Percentiles rank a stretch among this genome's conserved stretches.
Evolutionary conservation across 179 eudicot species (phyloP).

Genomic region (Spergularia azorica): DNA sequence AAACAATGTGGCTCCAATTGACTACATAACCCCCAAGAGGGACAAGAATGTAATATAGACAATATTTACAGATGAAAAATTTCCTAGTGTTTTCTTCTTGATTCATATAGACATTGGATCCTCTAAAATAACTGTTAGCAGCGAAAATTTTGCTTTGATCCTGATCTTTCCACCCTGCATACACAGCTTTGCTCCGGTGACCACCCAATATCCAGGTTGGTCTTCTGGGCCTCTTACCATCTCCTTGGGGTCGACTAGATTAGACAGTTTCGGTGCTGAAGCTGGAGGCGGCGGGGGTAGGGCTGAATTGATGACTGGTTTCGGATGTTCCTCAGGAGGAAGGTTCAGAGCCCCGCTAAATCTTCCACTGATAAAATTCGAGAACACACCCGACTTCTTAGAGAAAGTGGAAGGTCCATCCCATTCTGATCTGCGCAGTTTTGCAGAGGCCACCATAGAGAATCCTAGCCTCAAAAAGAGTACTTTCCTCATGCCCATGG

Average conservation of each 20-base stretch:
- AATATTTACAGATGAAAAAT: conserved; percentile 23
- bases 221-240: conserved; percentile 91
- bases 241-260: conserved; percentile 77
- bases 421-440: conserved; percentile 72
- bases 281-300: conserved; percentile 82
- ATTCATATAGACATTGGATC: conserved; percentile 40
- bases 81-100: not conserved
- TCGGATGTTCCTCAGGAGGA: conserved; percentile 44
- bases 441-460: conserved; percentile 68
- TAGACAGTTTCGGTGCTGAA: conserved; percentile 60
- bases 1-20: not conserved
- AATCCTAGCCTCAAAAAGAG: conserved; percentile 85
- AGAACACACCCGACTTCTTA: conserved; percentile 77
- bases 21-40: not conserved
- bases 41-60: not conserved
- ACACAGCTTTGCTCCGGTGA: conserved; percentile 85
- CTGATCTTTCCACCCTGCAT: conserved; percentile 71
- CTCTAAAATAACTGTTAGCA: conserved; percentile 65
- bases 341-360: conserved; percentile 55
- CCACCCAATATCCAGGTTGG: conserved; percentile 95
- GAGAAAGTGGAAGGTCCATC: conserved; percentile 62
- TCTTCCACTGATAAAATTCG: conserved; percentile 75
- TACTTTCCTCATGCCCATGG: conserved; percentile 68
- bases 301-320: conserved; percentile 87
- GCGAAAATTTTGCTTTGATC: conserved; percentile 71